Base-by-base conservation (phyloP, 345 rosid genomes). In the Psidium friedrichsthalianum region DNA sequence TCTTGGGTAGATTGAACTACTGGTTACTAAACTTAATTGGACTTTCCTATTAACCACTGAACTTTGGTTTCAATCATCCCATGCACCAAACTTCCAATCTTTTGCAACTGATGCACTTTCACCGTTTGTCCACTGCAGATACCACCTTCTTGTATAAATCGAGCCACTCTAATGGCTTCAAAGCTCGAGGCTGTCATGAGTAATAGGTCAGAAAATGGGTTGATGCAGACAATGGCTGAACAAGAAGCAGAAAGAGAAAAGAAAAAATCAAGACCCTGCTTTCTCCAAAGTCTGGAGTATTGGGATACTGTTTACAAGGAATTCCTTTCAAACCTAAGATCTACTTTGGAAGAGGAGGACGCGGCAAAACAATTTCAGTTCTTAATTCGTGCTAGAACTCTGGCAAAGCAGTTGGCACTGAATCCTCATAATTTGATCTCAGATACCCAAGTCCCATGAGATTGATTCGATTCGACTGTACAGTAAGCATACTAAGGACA, bases 91-190 rank as follows among this genome's bases (percentile, higher is more conserved):
- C 3, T 69, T 36, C 9, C 47, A 36, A 51, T 64, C 21, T 24
- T 64, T 57, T 40, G 32, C 47, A 29, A 64, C 82, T 83, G 83
- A 89, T 80, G 47, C 13, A 32, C 76, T 29, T 29, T 64, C 11
- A 21, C 76, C 20, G 76, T 82, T 44, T 87, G 25, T 24, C 80
- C 25, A 11, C 81, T 88, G 91, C 91, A 96, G 98, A 87, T 97
- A 86, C 99, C 99, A 85, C 83, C 87, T n/a, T 91, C 91, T 16
- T 97, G 99, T 87, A 90, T 95, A 84, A 87, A 84, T 84, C 92
- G 92, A 84, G 98, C 97, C 29, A 85, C 88, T 55, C 29, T 88
- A 56, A 94, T 97, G 97, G 95, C 98, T 80, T 88, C 93, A 84
- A 94, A 87, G 83, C 88, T 97, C 86, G 99, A 95, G 91, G 87